Conservation (phyloP, 192 early-diverging fungal species). For the Coemansia sp. region DNA sequence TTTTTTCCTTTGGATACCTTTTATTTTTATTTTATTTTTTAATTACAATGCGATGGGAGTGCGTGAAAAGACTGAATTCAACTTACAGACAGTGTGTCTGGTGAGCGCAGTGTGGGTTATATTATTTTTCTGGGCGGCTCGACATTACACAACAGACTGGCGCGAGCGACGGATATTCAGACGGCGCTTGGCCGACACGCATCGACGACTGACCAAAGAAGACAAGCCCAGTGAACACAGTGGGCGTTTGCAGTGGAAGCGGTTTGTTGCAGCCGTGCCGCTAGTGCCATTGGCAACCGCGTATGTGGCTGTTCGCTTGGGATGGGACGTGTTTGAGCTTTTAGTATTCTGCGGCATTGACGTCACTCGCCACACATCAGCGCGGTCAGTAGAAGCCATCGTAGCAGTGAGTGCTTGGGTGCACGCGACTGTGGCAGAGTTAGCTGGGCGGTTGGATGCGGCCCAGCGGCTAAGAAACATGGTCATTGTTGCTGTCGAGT, state of each 20-base stretch:
- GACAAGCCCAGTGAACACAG: neutral
- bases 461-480: constrained; percentile 14
- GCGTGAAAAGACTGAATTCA: constrained; percentile 44
- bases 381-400: neutral
- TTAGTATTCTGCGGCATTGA: constrained; percentile 49
- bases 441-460: constrained; percentile 18
- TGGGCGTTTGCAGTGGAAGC: constrained; percentile 27
- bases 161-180: constrained; percentile 42
- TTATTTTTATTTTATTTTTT: neutral
- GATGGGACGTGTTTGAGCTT: constrained; percentile 50
- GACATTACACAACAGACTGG: constrained; percentile 51
- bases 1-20: constrained; percentile 1
- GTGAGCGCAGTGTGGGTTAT: constrained; percentile 19
- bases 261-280: constrained; percentile 46
- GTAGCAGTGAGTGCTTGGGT: neutral
- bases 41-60: constrained; percentile 35
- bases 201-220: constrained; percentile 15
- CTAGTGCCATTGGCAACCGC: constrained; percentile 51
- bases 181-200: constrained; percentile 36
- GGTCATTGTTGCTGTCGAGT: constrained; percentile 27
- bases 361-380: neutral
- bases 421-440: neutral
- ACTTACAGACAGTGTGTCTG: constrained; percentile 34
- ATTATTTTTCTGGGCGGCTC: constrained; percentile 26
- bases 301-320: constrained; percentile 34